Base-by-base conservation (phyloP, 1,284 basidiomycete genomes). In the Cutaneotrichosporon cavernicola region DNA sequence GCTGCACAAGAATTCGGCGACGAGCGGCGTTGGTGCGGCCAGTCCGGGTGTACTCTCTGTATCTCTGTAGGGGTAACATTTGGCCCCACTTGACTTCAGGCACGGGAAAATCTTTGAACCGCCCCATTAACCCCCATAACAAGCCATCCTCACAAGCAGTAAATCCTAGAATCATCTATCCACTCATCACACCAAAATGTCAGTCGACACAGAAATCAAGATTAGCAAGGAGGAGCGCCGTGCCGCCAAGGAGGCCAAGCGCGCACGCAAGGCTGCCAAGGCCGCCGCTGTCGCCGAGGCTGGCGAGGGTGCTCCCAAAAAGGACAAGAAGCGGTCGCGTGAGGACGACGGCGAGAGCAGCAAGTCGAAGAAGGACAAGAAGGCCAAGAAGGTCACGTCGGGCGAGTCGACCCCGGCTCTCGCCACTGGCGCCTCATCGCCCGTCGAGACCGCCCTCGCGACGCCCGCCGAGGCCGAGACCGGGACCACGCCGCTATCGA, bases 221-320 rank as follows among this genome's bases (percentile, higher is more conserved):
- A 63, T 78, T 18, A 73, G 68, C 65, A 78, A 77, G 64, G 76
- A 76, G 64, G 74, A 77, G 71, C 69, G 69, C 62, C 64, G 63
- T 47, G 59, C 50, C 57, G 63, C 56, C 31, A 73, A 74, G 65
- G 74, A 73, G 65, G 73, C 70, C 59, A 79, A 78, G 69, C 63
- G 69, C 36, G 64, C 67, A 6, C 65, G 69, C 60, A 78, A 78
- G 64, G 76, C 73, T 31, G 72, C 70, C 32, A 72, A 72, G 65
- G 68, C 70, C 14, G 69, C 65, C 6, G 62, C 64, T 4, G 65
- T 62, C 21, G 60, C 59, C 32, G 64, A 58, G 13, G 36, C 63
- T 38, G 59, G 57, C 40, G 43, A 62, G 59, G 70, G 73, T 60
- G 80, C 73, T 61, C 71, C 70, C 63, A 70, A 73, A 63, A 77